Evolutionary conservation across 2,329 filamentous ascomycete genomes (phyloP), one percentile per base, ranked within the genome.

Genomic region (Coniochaeta sp.): DNA sequence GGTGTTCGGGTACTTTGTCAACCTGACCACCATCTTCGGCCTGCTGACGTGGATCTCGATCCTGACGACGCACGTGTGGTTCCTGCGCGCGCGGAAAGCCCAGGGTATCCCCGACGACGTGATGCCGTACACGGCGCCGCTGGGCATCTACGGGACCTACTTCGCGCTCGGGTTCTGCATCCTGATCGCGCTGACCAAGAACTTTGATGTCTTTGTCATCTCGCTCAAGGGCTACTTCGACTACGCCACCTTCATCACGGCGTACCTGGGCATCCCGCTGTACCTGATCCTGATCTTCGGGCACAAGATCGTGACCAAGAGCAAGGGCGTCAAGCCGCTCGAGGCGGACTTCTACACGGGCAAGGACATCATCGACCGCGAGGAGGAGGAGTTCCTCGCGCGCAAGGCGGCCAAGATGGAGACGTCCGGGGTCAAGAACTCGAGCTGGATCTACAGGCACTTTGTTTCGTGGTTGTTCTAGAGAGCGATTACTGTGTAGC

Each of bases 161-260:
- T 76, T 78, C 61, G 88, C 88, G 0, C 79, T 95, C 2, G 76
- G 79, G 68, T 87, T 91, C 75, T 91, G 89, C 74, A 79, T 81
- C 68, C 70, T 95, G 36, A 89, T 95, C 62, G 83, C 88, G 1
- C 70, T 96, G 58, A 93, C 90, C 69, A 96, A 95, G 82, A 93
- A 91, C 79, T 95, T 86, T 74, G 80, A 83, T 60, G 87, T 89
- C 61, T 95, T 95, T 73, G 78, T 84, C 2, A 73, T 71, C 61
- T 59, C 7, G 57, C 63, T 64, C 55, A 24, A 38, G 30, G 61
- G 72, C 60, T 79, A 79, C 58, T 90, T 90, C 65, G 84, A 89
- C 72, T 89, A 89, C 78, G 86, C 89, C 77, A 87, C 83, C 67
- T 92, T 93, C 74, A 84, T 93, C 72, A 91, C 88, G 0, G 88